phyloP scores from a whole-genome alignment of 768 basidiomycete species.

The Rhodotorula graminis region DNA sequence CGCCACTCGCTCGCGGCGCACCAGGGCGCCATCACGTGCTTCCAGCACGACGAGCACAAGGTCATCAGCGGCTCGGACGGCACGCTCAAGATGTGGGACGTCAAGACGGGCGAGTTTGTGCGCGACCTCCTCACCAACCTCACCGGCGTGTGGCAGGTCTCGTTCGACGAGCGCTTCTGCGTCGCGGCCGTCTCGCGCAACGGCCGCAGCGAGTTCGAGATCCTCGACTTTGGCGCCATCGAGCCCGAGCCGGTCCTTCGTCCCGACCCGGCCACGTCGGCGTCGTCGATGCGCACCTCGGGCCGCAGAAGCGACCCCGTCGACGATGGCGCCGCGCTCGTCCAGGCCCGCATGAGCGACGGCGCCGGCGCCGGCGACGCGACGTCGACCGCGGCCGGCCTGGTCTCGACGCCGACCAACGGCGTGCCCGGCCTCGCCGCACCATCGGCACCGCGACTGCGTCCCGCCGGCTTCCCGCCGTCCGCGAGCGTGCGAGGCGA shows the following conservation, averaged over 20 bases:
- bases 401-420: not conserved
- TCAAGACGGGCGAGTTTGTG: slow-evolving; percentile 75
- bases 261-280: not conserved
- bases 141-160: slow-evolving; percentile 95
- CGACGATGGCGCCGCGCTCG: not conserved
- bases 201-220: slow-evolving; percentile 47
- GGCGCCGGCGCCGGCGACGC: not conserved
- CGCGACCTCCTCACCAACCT: slow-evolving; percentile 86
- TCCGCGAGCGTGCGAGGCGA: not conserved
- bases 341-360: not conserved
- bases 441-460: not conserved
- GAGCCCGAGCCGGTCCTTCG: slow-evolving; percentile 6
- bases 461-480: not conserved
- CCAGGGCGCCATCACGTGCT: slow-evolving; percentile 97
- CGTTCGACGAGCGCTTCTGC: slow-evolving; percentile 88
- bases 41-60: slow-evolving; percentile 90
- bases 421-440: too few relatives aligned
- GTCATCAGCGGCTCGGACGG: slow-evolving; percentile 93
- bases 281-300: not conserved
- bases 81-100: slow-evolving; percentile 96
- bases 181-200: slow-evolving; percentile 65
- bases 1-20: slow-evolving; percentile 81
- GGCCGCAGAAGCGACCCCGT: not conserved
- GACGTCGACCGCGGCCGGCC: too few relatives aligned
- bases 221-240: slow-evolving; percentile 44